A percentile compares a stretch with the other conserved stretches of the same genome.
These are phyloP conservation scores for Rutstroemia sp. DNA, from an alignment of 2,329 filamentous ascomycete genomes.

Conservation along the genomic window DNA sequence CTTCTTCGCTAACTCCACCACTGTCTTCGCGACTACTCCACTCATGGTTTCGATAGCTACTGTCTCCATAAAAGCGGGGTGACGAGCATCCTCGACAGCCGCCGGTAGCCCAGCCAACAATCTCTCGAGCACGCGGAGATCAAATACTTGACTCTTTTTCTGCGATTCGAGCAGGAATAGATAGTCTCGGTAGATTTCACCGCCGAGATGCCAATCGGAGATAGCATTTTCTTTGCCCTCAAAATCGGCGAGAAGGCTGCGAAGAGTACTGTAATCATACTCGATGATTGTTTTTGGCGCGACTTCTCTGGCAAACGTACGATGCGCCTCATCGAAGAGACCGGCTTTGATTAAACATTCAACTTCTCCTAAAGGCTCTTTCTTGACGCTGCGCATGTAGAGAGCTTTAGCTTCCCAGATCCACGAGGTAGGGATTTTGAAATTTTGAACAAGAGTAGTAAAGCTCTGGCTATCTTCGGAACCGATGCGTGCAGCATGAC, in stretches of 20 bases:
- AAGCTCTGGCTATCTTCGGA: slow-evolving; percentile 50
- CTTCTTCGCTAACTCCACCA: slow-evolving; percentile 47
- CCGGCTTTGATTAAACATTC: slow-evolving; percentile 72
- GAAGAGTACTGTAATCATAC: slow-evolving; percentile 66
- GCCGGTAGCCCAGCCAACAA: slow-evolving; percentile 49
- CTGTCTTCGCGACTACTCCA: slow-evolving; percentile 60
- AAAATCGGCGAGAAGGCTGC: slow-evolving; percentile 66
- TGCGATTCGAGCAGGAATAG: slow-evolving; percentile 42
- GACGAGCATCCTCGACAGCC: slow-evolving; percentile 32
- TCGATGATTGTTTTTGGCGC: slow-evolving; percentile 78
- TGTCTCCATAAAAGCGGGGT: slow-evolving; percentile 45
- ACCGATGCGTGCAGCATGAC: slow-evolving; percentile 62
- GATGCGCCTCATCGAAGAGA: slow-evolving; percentile 74
- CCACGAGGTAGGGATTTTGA: slow-evolving; percentile 70
- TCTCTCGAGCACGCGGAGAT: slow-evolving; percentile 45
- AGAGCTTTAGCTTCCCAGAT: slow-evolving; percentile 83
- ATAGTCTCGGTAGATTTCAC: slow-evolving; percentile 67
- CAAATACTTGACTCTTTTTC: slow-evolving; percentile 33
- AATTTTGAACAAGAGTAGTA: slow-evolving; percentile 51
- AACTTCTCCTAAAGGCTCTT: slow-evolving; percentile 64
- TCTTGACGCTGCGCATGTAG: slow-evolving; percentile 66
- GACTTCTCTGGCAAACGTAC: slow-evolving; percentile 71
- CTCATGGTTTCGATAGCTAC: slow-evolving; percentile 82
- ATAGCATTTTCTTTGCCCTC: slow-evolving; percentile 53
- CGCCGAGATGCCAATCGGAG: slow-evolving; percentile 69